Base-by-base conservation (phyloP, 2,329 filamentous ascomycete species). In the Fusarium tricinctum region DNA sequence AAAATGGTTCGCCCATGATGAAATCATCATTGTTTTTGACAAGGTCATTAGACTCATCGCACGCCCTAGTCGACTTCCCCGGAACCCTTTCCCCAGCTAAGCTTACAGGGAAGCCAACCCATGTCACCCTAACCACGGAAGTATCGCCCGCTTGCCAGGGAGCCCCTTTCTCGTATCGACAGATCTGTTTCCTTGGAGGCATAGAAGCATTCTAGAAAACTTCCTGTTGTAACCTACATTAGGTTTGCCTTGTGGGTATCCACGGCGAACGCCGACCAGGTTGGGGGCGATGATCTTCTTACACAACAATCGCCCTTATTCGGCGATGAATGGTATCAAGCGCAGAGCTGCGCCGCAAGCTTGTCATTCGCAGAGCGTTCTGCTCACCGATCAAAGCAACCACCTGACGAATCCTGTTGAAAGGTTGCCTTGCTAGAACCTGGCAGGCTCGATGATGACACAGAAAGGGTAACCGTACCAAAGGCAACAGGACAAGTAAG, bases 191-290 rank as follows among this genome's bases (percentile, higher is more conserved):
- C 35, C 45, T 53, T 53, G 44, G 40, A 63, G 33, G 22, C 47
- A 64, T 56, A 45, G 63, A 70, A 70, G 49, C 42, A 53, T 74
- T 74, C 72, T 65, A 63, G 72, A 74, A 74, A 62, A 68, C 58
- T 74, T 70, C 72, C 63, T 64, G 22, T 67, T 66, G 54, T 52
- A 62, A 56, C 63, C n/a, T 62, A 43, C 67, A 51, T 67, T 52
- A 45, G 45, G 45, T 44, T 63, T 35, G n/a, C 43, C 51, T 20
- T 35, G 53, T 47, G 40, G 33, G 30, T 33, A 56, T 42, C 26
- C 28, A 39, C 52, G 63, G 50, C 51, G 50, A 64, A 64, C 38
- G 46, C 58, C 63, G 53, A 50, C 32, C 9, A 7, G 30, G 22
- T 43, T 40, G 53, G 66, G 66, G 66, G 57, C 50, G 35, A 44